Base-by-base conservation (phyloP, 805 yeast species). In the Ogataea paraovalis region DNA sequence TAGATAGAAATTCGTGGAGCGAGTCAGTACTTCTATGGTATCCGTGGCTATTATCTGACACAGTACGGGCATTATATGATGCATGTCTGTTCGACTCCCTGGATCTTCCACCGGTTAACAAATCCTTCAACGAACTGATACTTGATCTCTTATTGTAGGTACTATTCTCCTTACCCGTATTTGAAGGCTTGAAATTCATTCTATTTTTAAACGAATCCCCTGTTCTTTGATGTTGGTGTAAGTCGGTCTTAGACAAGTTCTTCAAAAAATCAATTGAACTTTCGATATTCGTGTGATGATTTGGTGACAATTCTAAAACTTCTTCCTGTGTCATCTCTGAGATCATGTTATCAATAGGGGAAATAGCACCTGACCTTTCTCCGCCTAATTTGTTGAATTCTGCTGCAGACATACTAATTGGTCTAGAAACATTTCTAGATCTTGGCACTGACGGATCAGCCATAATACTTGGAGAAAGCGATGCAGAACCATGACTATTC, bases 181-280 rank as follows among this genome's bases (percentile, higher is more conserved):
- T 49, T 22, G 61, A 52, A 4, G 58, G 46, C 39, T 47, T 55
- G 34, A 53, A 41, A 19, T 46, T 44, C 3, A 57, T 45, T 28
- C 60, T 52, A 21, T 50, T 36, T 39, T 47, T 58, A 25, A 57
- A 23, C 12, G 60, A 56, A 16, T 57, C 63, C 4, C 63, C 63
- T 3, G 62, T 59, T 40, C 61, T 58, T 41, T 59, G 62, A 2
- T 45, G 55, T 23, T 45, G 55, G 14, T 39, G 39, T 6, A 28
- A 8, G 20, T 44, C 32, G 18, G 12, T 19, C 34, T 19, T 12
- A 12, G 72, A 65, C 20, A 72, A 49, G 22, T 54, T 61, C 43
- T 64, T 68, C 32, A 72, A 46, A 50, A 70, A 73, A 28, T 68
- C 75, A 21, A 72, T 63, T 33, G 67, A 71, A 45, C 67, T 68